Evolutionary conservation across 2,329 filamentous ascomycete species (phyloP).

Genomic region (Leptographium wingfieldii): DNA sequence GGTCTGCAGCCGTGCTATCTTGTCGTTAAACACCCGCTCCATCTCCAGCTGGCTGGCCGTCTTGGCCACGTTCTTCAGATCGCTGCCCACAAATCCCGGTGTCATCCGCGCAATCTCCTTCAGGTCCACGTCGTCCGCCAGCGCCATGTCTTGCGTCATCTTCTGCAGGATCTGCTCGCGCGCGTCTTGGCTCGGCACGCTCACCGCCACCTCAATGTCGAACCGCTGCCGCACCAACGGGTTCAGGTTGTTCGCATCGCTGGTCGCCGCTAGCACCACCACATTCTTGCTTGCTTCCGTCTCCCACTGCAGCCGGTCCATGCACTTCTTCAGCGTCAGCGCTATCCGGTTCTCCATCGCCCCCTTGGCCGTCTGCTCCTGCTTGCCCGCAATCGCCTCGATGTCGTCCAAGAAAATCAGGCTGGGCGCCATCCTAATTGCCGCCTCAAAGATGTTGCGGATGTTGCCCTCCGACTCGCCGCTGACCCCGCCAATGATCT

Average conservation of each 20-base stretch:
- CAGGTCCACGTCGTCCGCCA: constrained; percentile 63
- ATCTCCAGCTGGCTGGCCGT: constrained; percentile 19
- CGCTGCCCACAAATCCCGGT: constrained; percentile 85
- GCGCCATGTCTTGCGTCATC: constrained; percentile 50
- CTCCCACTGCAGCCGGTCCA: constrained; percentile 68
- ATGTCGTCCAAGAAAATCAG: constrained; percentile 88
- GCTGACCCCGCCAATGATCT: constrained; percentile 75
- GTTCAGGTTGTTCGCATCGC: constrained; percentile 75
- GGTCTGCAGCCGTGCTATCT: constrained; percentile 3
- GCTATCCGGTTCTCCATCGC: constrained; percentile 81
- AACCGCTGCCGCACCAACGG: constrained; percentile 61
- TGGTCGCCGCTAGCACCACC: constrained; percentile 84
- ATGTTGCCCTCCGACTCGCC: constrained; percentile 83
- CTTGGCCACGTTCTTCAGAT: constrained; percentile 56
- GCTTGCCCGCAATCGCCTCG: constrained; percentile 79
- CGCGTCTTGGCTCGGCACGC: constrained; percentile 68
- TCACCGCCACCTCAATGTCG: constrained; percentile 76
- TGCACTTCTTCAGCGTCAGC: constrained; percentile 69
- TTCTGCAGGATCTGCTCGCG: constrained; percentile 67
- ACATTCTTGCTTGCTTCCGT: constrained; percentile 47
- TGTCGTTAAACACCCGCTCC: neutral
- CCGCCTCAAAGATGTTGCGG: constrained; percentile 76
- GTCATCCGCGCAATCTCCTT: constrained; percentile 65
- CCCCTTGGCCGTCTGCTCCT: constrained; percentile 60
- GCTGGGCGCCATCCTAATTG: constrained; percentile 73